Evolutionary conservation across 2,329 filamentous ascomycete genomes (phyloP).

Genomic region (Tothia fuscella): DNA sequence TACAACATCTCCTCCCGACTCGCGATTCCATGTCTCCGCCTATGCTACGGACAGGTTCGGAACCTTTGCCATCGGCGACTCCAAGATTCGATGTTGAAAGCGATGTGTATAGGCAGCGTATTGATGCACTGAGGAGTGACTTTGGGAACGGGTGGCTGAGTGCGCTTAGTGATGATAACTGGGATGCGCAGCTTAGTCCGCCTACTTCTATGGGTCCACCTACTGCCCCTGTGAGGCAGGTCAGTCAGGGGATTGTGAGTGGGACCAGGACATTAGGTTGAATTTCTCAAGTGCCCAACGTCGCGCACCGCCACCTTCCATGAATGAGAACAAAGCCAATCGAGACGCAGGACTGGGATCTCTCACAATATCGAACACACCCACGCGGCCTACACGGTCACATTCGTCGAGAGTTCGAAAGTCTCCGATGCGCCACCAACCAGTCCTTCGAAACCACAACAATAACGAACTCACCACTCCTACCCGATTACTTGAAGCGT

Average conservation of each 20-base stretch:
- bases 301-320: no score
- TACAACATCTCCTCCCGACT: slow-evolving; percentile 2
- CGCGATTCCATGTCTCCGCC: slow-evolving; percentile 1
- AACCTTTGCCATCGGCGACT: background rate
- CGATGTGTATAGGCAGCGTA: slow-evolving; percentile 65
- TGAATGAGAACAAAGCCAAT: no score
- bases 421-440: no score
- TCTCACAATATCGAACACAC: no score
- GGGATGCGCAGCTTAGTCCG: slow-evolving; percentile 24
- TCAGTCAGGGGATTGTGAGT: slow-evolving; percentile 10
- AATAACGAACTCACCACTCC: no score
- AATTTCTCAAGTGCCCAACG: no score
- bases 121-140: slow-evolving; percentile 74
- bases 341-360: no score
- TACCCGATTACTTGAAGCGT: no score
- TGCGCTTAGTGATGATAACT: slow-evolving; percentile 66
- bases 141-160: slow-evolving; percentile 82
- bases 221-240: background rate
- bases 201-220: slow-evolving; percentile 5
- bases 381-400: no score
- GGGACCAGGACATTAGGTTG: slow-evolving; percentile 22
- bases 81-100: slow-evolving; percentile 5
- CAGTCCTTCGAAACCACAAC: no score
- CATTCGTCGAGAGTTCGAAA: no score
- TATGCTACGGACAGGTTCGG: slow-evolving; percentile 4